Base-by-base conservation (phyloP, 306 rosid genomes). In the Vigna trinervia region DNA sequence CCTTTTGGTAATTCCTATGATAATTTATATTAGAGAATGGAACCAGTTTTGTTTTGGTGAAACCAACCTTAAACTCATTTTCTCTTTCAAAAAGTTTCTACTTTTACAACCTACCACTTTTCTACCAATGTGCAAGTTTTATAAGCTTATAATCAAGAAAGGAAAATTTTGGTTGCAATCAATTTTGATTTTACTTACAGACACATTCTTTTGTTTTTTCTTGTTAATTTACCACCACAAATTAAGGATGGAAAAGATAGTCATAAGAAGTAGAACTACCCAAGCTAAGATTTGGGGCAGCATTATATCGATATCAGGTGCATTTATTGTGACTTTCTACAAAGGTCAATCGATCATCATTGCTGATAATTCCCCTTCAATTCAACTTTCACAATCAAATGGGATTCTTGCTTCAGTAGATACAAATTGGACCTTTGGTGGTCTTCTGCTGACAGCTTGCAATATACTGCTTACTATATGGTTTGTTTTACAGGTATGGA, bases 231-330 rank as follows among this genome's bases (percentile, higher is more conserved):
- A 51, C 66, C 14, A 69, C 69, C 63, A 66, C 13, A 13, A 73
- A 13, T 54, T 51, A 73, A 92, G 97, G 88, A 84, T 90, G 97
- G 97, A 93, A 75, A 89, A 78, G 79, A 71, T 88, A 50, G 89
- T 73, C 2, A 2, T 80, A 65, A 80, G 62, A 76, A 84, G 88
- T 41, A 83, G 59, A 73, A 90, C 93, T 69, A 88, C 88, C 57
- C 91, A 76, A 68, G 98, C 96, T 2, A 93, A 93, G 75, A 68
- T 93, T 48, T 32, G 77, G 85, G 98, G 98, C 61, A 89, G 93
- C 51, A 54, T 89, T 23, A 81, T 91, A 75, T 93, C 98, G 63
- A 85, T 93, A 82, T 26, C 84, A 70, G 96, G 94, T 51, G 93
- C 93, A 84, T 89, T 93, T 84, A 86, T 89, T 20, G 93, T 90